phyloP scores from a whole-genome alignment of 768 basidiomycete genomes.

The Lactarius evosmus region DNA sequence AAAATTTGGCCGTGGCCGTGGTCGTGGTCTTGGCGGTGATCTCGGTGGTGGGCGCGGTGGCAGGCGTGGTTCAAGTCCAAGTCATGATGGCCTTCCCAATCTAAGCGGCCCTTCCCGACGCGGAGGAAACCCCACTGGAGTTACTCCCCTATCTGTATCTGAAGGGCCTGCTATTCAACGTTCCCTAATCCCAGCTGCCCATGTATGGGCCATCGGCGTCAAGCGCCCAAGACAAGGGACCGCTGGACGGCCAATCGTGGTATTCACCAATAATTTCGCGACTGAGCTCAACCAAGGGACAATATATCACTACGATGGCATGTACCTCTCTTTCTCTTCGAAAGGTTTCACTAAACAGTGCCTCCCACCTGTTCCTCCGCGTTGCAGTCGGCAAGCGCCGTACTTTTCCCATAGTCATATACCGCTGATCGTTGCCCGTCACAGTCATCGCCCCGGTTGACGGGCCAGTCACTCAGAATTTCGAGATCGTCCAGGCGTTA shows the following conservation, averaged over 20 bases:
- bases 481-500: conserved; percentile 63
- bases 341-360: not conserved
- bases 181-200: conserved; percentile 37
- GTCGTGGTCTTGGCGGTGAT: not conserved
- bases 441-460: conserved; percentile 61
- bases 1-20: not conserved
- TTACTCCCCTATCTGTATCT: conserved; percentile 28
- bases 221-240: conserved; percentile 62
- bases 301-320: conserved; percentile 80
- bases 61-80: conserved; percentile 3
- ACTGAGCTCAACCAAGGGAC: conserved; percentile 57
- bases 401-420: not conserved
- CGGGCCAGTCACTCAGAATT: conserved; percentile 60
- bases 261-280: conserved; percentile 60
- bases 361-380: not conserved
- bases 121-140: conserved; percentile 35
- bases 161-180: conserved; percentile 5
- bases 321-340: conserved; percentile 30
- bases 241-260: conserved; percentile 44
- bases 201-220: conserved; percentile 59
- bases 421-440: conserved; percentile 5
- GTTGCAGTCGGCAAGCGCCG: conserved; percentile 43
- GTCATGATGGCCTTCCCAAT: conserved; percentile 29
- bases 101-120: conserved; percentile 28
- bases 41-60: not conserved